Base-by-base conservation (phyloP, 768 basidiomycete genomes). In the Calocybe cyanea region DNA sequence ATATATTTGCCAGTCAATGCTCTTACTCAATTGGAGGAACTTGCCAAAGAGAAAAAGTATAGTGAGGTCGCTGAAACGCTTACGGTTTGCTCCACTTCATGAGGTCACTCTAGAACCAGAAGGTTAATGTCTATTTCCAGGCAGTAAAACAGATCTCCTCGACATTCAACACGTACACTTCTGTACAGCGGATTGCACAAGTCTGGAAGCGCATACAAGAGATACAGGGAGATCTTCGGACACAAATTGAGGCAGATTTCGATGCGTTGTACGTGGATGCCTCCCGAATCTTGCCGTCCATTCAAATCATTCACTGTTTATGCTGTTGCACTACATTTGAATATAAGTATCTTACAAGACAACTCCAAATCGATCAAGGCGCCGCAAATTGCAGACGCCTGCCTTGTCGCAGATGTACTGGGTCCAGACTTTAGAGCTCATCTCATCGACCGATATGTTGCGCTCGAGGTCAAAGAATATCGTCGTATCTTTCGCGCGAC, bases 401-500 rank as follows among this genome's bases (percentile, higher is more conserved):
- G 93, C 58, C 66, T 78, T n/a, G 91, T 91, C 2, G 80, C 92
- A 4, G 94, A 98, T 58, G 85, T 93, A 0, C 71, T 98, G 0
- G 94, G 94, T 1, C 67, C 73, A 4, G 95, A 98, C 48, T 84
- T 91, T 48, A 85, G 88, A 60, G 71, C 63, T 8, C 83, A 87
- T 45, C 76, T 96, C 44, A 74, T 98, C 10, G 90, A 94, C 42
- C 85, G 92, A 41, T 96, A 96, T 57, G 83, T 91, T 17, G 80
- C 86, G 8, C 75, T 94, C 13, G 91, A 96, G 55, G 75, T 99
- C 19, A 91, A 92, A 60, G 96, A 98, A 61, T 99, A 98, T 61
- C 84, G 93, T 9, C 85, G 93, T 17, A 94, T 99, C 60, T 98
- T 99, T 68, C 82, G 88, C 39, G 80, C 88, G 6, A 84, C 83